phyloP scores from a whole-genome alignment of 2,329 filamentous ascomycete genomes.

The Exophiala bonariae region DNA sequence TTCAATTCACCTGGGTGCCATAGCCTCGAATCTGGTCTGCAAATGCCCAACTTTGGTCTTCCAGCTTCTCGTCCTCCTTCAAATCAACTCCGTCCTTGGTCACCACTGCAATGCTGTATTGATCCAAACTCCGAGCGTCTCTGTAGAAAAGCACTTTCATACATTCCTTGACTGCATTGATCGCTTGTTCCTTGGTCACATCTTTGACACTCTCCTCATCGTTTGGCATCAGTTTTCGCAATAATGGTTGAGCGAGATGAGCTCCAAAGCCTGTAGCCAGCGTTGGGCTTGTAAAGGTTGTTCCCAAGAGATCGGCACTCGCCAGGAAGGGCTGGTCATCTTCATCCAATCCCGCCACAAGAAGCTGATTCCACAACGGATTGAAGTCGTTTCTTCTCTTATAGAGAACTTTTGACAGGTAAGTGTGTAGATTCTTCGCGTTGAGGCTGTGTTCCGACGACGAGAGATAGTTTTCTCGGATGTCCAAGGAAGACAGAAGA shows the following conservation, averaged over 20 bases:
- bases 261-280: conserved; percentile 92
- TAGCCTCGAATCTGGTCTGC: conserved; percentile 94
- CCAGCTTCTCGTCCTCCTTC: conserved; percentile 80
- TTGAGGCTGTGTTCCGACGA: conserved; percentile 60
- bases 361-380: conserved; percentile 93
- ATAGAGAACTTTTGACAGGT: conserved; percentile 95
- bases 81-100: conserved; percentile 82
- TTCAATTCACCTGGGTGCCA: conserved; percentile 70
- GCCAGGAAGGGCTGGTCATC: conserved; percentile 83
- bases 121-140: conserved; percentile 87
- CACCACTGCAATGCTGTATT: conserved; percentile 87
- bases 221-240: conserved; percentile 80
- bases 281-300: conserved; percentile 83
- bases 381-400: conserved; percentile 92
- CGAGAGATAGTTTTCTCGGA: conserved; percentile 79
- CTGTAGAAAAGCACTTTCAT: conserved; percentile 99
- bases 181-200: conserved; percentile 74
- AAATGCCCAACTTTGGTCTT: conserved; percentile 97
- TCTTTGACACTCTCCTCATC: conserved; percentile 67
- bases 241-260: conserved; percentile 87
- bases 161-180: conserved; percentile 82
- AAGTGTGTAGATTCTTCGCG: conserved; percentile 94
- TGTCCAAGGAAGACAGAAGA: conserved; percentile 80
- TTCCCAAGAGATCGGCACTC: conserved; percentile 86
- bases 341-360: conserved; percentile 85